A percentile compares a stretch with the other conserved stretches of the same genome.
These are phyloP conservation scores for Przewalskia tangutica DNA, from an alignment of 257 asterid species.

Conservation along the genomic window DNA sequence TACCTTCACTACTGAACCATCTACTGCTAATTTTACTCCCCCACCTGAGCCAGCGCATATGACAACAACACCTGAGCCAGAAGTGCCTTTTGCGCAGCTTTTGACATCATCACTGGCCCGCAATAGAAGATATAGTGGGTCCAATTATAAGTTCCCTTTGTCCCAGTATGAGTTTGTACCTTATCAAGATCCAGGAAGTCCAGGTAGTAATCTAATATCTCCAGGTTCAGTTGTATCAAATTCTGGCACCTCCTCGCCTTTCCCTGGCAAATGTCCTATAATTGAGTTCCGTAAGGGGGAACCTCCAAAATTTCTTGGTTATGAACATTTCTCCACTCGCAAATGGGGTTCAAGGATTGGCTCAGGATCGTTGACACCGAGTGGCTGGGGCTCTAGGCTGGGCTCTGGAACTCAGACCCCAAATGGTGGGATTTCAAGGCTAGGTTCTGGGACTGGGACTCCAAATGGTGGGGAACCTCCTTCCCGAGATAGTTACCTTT, in stretches of 20 bases:
- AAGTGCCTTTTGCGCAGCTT: constrained; percentile 91
- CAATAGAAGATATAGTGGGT: constrained; percentile 37
- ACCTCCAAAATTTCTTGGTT: constrained; percentile 57
- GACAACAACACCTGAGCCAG: constrained; percentile 85
- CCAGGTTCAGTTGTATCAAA: constrained; percentile 75
- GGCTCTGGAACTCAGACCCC: constrained; percentile 64
- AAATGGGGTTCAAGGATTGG: constrained; percentile 80
- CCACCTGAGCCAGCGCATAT: constrained; percentile 72
- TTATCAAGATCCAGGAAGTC: constrained; percentile 78
- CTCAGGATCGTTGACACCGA: constrained; percentile 55
- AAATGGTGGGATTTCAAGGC: constrained; percentile 37
- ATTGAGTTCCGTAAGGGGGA: constrained; percentile 41
- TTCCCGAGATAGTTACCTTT: constrained; percentile 25
- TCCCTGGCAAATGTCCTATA: constrained; percentile 48
- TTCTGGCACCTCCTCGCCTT: constrained; percentile 87
- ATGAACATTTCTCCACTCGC: constrained; percentile 50
- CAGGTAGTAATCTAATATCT: constrained; percentile 55
- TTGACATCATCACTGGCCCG: constrained; percentile 67
- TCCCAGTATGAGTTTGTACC: constrained; percentile 76
- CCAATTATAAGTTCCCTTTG: constrained; percentile 38
- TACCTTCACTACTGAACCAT: constrained; percentile 85
- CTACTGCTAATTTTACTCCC: constrained; percentile 89
- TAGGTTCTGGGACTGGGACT: constrained; percentile 52
- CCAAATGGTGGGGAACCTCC: constrained; percentile 45
- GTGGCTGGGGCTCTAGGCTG: constrained; percentile 37